Evolutionary conservation across 345 rosid genomes (phyloP).

Genomic region (Populus davidiana): DNA sequence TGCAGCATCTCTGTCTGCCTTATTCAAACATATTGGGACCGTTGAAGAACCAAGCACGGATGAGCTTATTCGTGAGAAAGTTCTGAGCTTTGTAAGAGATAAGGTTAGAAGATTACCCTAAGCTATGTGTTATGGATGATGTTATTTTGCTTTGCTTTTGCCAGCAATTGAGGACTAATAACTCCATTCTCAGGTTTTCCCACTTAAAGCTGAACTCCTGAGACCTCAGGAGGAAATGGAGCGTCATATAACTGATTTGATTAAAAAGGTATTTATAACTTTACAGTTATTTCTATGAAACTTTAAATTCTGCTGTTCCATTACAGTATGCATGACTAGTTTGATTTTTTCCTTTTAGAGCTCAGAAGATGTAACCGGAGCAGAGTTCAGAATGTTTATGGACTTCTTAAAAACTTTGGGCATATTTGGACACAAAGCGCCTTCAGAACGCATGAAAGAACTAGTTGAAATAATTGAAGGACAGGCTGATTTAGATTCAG

Average conservation of each 20-base stretch:
- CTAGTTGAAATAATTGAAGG: constrained; percentile 86
- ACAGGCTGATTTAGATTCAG: constrained; percentile 94
- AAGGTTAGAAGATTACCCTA: constrained; percentile 49
- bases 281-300: no score
- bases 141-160: background rate
- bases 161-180: constrained; percentile 10
- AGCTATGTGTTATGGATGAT: background rate
- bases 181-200: constrained; percentile 63
- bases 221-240: constrained; percentile 98
- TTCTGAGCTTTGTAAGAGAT: constrained; percentile 75
- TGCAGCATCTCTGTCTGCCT: constrained; percentile 79
- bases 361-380: constrained; percentile 93
- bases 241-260: constrained; percentile 81
- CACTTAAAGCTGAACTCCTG: constrained; percentile 80
- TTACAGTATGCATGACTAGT: constrained; percentile 7
- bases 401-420: constrained; percentile 85
- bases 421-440: constrained; percentile 93
- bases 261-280: constrained; percentile 59
- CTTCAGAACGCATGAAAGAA: constrained; percentile 89
- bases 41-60: constrained; percentile 71
- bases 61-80: constrained; percentile 79
- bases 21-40: constrained; percentile 76
- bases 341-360: constrained; percentile 50
- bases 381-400: constrained; percentile 97
- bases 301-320: background rate